Percentiles rank a stretch among this genome's conserved stretches.
phyloP scores from a whole-genome alignment of 805 yeast species.

The Kodamaea jinghongensis region DNA sequence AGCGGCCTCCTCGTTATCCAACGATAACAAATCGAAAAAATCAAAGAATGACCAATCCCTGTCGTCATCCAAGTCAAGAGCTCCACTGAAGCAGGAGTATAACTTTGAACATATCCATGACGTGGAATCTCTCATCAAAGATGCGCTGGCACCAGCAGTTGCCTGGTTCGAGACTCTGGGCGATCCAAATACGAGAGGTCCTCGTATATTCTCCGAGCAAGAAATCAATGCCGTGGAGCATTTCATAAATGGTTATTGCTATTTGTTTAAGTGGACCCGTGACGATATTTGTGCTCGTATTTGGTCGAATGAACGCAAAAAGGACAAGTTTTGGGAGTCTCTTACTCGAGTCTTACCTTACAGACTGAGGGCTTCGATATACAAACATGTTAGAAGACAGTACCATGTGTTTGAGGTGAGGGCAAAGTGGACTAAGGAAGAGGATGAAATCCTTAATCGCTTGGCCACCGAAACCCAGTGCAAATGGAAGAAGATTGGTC shows the following conservation, averaged over 20 bases:
- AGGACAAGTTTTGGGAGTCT: conserved; percentile 88
- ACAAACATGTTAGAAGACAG: conserved; percentile 87
- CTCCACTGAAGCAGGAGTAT: conserved; percentile 3
- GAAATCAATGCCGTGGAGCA: conserved; percentile 72
- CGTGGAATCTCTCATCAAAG: conserved; percentile 33
- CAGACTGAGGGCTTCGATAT: conserved; percentile 83
- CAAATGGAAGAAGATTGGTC: conserved; percentile 87
- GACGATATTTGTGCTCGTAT: conserved; percentile 76
- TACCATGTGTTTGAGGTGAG: conserved; percentile 85
- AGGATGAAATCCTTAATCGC: conserved; percentile 64
- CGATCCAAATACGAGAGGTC: conserved; percentile 24
- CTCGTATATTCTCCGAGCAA: conserved; percentile 52
- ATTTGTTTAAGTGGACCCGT: conserved; percentile 57
- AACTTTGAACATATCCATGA: conserved; percentile 27
- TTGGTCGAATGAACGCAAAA: conserved; percentile 81
- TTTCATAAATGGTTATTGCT: conserved; percentile 68
- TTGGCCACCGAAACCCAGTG: conserved; percentile 68
- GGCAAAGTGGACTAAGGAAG: conserved; percentile 87
- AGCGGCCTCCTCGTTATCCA: conserved; percentile 24
- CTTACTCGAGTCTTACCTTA: conserved; percentile 77
- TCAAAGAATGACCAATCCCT: conserved; percentile 8
- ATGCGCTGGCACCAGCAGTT: conserved; percentile 34
- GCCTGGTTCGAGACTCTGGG: conserved; percentile 35
- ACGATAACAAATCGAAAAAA: conserved; percentile 7
- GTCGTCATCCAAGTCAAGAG: not conserved